A percentile compares a stretch with the other conserved stretches of the same genome.
These are phyloP conservation scores for Leptoxyphium fumago DNA, from an alignment of 2,329 filamentous ascomycete genomes.

Conservation along the genomic window DNA sequence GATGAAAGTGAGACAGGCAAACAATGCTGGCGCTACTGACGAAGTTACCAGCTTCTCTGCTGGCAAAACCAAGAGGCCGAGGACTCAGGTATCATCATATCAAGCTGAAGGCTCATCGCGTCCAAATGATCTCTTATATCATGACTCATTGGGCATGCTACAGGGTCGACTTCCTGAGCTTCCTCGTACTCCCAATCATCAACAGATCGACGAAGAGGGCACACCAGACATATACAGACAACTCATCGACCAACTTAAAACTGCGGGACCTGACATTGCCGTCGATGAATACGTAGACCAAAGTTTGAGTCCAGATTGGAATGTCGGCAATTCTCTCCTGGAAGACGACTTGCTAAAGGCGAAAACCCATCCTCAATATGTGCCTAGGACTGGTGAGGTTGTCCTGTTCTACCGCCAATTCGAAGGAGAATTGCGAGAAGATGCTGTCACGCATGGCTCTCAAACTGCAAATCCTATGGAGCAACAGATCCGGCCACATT, in stretches of 20 bases:
- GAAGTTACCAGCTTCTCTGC: background rate
- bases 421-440: background rate
- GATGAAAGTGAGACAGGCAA: background rate
- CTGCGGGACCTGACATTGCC: constrained; percentile 24
- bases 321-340: constrained; percentile 32
- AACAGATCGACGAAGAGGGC: constrained; percentile 34
- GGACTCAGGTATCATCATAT: background rate
- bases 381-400: constrained; percentile 41
- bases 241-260: constrained; percentile 34
- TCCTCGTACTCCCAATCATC: constrained; percentile 3
- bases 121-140: background rate
- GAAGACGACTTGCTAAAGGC: constrained; percentile 27
- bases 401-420: constrained; percentile 33
- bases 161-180: background rate
- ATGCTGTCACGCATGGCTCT: background rate
- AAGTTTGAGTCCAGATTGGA: constrained; percentile 41
- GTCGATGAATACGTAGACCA: constrained; percentile 27
- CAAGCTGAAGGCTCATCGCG: background rate
- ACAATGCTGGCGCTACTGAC: background rate
- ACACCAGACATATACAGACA: constrained; percentile 39
- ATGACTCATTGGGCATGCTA: background rate
- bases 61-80: background rate
- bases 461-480: constrained; percentile 6
- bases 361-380: constrained; percentile 32
- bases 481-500: constrained; percentile 24